Evolutionary conservation across 2,329 filamentous ascomycete genomes (phyloP), one percentile per base, ranked within the genome.

Genomic region (Sporothrix sp.): DNA sequence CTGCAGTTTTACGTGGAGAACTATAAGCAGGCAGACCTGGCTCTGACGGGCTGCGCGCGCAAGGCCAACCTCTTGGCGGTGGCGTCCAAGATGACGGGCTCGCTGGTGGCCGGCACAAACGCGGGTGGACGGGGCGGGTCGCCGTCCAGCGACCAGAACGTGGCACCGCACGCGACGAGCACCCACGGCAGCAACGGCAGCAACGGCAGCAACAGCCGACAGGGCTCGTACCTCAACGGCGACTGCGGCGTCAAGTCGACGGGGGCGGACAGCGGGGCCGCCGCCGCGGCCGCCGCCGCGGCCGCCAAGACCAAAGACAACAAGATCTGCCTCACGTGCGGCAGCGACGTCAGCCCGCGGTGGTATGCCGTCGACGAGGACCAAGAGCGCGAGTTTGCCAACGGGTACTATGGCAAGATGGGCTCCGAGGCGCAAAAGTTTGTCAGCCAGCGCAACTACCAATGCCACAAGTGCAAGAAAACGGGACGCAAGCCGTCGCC

Each of bases 1-100:
- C 70, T 98, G 45, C 89, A 96, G 64, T 74, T 95, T 23, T 98
- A 86, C 63, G 87, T 85, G 39, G 84, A 84, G 58, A 89, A 84
- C 52, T 96, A 88, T 72, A 98, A 98, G 66, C 91, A 97, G 67
- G 91, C 93, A 8, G 93, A 98, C 63, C 76, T 91, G 36, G 81
- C 86, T 3, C 71, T 96, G 59, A 96, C 90, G 2, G 93, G 93
- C 25, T 96, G 91, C 16, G 87, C 93, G 20, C 84, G 93, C 50
- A 96, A 95, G 67, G 91, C 93, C 20, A 93, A 87, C 53, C 76
- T 93, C 37, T 78, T 84, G 61, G 80, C 79, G 51, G 75, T 78
- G 46, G 79, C 78, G 25, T 76, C 78, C 11, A 87, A 83, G 62
- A 68, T 67, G 60, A 33, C 43, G 1, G 33, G 33, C 20, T n/a